A percentile compares a stretch with the other conserved stretches of the same genome.
These are phyloP conservation scores for Trypanosoma cruzi DNA, from an alignment of 208 protist species.

Conservation along the genomic window DNA sequence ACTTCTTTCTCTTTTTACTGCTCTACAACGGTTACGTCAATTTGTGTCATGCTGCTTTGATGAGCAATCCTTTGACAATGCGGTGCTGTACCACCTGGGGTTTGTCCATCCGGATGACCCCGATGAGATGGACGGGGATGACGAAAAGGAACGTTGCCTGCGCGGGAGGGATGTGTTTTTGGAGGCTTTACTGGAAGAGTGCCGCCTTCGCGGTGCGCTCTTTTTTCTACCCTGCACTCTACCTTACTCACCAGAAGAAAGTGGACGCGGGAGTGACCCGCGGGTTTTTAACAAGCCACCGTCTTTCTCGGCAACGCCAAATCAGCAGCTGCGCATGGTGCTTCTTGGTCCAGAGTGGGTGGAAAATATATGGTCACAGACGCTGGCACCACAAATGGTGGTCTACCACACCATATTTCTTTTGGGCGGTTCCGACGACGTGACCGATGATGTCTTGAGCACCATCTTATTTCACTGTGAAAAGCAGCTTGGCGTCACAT, in stretches of 20 bases:
- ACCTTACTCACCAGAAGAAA: neutral
- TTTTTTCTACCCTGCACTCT: slow-evolving; percentile 11
- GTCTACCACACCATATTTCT: slow-evolving; percentile 7
- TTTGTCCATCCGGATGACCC: slow-evolving; percentile 19
- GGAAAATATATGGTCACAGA: slow-evolving; percentile 21
- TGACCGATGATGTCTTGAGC: neutral
- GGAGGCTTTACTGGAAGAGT: slow-evolving; percentile 22
- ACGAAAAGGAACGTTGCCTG: neutral
- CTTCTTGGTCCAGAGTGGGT: slow-evolving; percentile 21
- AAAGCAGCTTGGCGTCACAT: slow-evolving; percentile 15
- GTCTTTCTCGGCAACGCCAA: no score
- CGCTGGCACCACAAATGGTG: slow-evolving; percentile 16
- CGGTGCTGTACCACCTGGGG: slow-evolving; percentile 22
- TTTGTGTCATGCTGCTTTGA: slow-evolving; percentile 27
- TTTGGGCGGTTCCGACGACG: neutral
- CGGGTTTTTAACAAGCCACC: neutral
- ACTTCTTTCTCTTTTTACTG: slow-evolving; percentile 24
- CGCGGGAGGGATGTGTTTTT: slow-evolving; percentile 21
- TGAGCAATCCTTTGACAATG: slow-evolving; percentile 24
- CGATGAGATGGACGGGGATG: slow-evolving; percentile 4
- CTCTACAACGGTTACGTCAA: slow-evolving; percentile 20
- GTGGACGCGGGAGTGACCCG: neutral
- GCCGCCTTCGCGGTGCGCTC: slow-evolving; percentile 24
- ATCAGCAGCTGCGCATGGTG: slow-evolving; percentile 9
- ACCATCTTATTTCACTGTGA: neutral